phyloP scores from a whole-genome alignment of 1,139 yeast genomes.

The Kluyveromyces sp. region DNA sequence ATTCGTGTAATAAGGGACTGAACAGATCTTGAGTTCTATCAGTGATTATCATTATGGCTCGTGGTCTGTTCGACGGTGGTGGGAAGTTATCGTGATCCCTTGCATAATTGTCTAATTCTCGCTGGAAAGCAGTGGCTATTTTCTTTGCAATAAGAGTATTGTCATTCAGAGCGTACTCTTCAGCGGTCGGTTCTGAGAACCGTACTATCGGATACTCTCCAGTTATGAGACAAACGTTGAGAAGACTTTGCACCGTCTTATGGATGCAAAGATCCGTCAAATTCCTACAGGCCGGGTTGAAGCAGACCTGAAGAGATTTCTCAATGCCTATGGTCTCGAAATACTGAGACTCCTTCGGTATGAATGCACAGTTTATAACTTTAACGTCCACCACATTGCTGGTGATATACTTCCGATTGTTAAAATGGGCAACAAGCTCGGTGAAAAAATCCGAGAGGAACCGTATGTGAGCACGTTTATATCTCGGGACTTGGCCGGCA shows the following conservation, averaged over 20 bases:
- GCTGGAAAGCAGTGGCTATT: constrained; percentile 68
- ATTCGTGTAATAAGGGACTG: constrained; percentile 85
- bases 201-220: constrained; percentile 88
- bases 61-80: constrained; percentile 48
- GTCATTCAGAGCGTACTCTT: constrained; percentile 38
- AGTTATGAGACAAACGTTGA: constrained; percentile 65
- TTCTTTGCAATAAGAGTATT: constrained; percentile 64
- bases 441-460: constrained; percentile 46
- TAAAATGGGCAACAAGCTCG: constrained; percentile 26
- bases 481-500: constrained; percentile 44
- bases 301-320: constrained; percentile 65
- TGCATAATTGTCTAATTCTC: constrained; percentile 67
- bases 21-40: constrained; percentile 80
- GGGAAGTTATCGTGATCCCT: constrained; percentile 61
- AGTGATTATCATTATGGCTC: constrained; percentile 67
- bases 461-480: constrained; percentile 50
- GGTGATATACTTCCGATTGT: constrained; percentile 29
- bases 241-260: constrained; percentile 51
- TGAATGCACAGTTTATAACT: constrained; percentile 37
- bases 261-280: constrained; percentile 53
- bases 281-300: constrained; percentile 58
- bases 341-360: constrained; percentile 44
- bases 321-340: constrained; percentile 37
- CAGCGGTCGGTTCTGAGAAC: constrained; percentile 46
- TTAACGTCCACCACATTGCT: constrained; percentile 29